phyloP scores from a whole-genome alignment of 805 yeast species.

The Geotrichum ghanense region DNA sequence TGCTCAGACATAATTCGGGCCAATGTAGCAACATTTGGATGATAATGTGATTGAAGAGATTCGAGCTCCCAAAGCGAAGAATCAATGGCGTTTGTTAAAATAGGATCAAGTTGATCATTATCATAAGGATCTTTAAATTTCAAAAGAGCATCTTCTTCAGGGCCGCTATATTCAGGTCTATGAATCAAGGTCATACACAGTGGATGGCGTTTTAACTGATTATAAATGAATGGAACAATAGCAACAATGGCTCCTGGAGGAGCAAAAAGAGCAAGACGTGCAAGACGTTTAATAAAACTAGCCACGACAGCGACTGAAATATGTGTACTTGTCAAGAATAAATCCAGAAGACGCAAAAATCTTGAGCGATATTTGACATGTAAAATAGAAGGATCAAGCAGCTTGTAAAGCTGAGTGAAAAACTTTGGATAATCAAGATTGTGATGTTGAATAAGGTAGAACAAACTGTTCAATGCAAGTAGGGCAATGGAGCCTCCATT shows the following conservation, averaged over 20 bases:
- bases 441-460: slow-evolving; percentile 67
- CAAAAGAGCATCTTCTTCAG: slow-evolving; percentile 19
- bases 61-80: slow-evolving; percentile 92
- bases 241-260: slow-evolving; percentile 86
- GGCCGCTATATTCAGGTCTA: slow-evolving; percentile 18
- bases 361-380: slow-evolving; percentile 76
- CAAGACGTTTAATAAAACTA: slow-evolving; percentile 74
- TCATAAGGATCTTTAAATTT: slow-evolving; percentile 54
- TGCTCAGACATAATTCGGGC: slow-evolving; percentile 87
- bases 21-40: slow-evolving; percentile 88
- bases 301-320: slow-evolving; percentile 75
- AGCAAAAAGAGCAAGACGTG: slow-evolving; percentile 62
- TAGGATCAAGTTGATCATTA: slow-evolving; percentile 56
- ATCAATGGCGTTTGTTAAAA: slow-evolving; percentile 63
- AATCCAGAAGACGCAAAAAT: slow-evolving; percentile 75
- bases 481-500: slow-evolving; percentile 52
- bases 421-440: slow-evolving; percentile 91
- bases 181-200: slow-evolving; percentile 87
- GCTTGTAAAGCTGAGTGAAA: slow-evolving; percentile 66
- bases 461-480: slow-evolving; percentile 76
- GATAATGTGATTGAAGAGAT: slow-evolving; percentile 71
- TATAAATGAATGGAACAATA: slow-evolving; percentile 83
- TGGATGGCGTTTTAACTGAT: slow-evolving; percentile 82
- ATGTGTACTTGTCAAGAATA: slow-evolving; percentile 80
- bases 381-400: slow-evolving; percentile 64